Evolutionary conservation across 306 rosid species (phyloP).

Genomic region (Rosa rugosa): DNA sequence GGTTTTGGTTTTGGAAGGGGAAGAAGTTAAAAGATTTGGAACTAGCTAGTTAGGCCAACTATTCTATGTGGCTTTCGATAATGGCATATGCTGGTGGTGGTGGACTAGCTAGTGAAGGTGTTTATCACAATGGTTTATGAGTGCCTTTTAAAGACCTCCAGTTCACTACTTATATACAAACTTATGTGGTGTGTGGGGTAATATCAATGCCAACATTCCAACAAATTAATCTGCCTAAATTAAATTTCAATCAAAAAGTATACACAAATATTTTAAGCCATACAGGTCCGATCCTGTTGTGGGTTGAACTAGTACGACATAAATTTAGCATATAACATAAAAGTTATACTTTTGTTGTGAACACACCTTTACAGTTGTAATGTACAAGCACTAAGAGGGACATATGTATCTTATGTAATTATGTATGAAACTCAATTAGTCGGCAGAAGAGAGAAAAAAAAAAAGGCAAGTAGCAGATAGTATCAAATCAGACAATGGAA

Average conservation of each 20-base stretch:
- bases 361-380: constrained; percentile 38
- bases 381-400: constrained; percentile 28
- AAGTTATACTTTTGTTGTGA: constrained; percentile 6
- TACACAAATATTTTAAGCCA: not conserved
- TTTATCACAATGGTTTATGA: constrained; percentile 56
- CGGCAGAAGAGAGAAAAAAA: constrained; percentile 32
- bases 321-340: constrained; percentile 19
- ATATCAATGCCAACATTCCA: constrained; percentile 50
- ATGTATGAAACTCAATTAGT: constrained; percentile 20
- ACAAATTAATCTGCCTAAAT: constrained; percentile 42
- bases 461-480: constrained; percentile 25
- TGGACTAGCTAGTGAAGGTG: constrained; percentile 59
- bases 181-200: constrained; percentile 38
- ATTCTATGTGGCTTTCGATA: constrained; percentile 37
- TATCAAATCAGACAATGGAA: constrained; percentile 29
- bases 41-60: constrained; percentile 10
- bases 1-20: not conserved
- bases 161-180: constrained; percentile 18
- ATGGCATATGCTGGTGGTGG: constrained; percentile 40
- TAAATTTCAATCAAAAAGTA: not conserved
- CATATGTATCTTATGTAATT: not conserved
- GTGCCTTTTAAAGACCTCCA: constrained; percentile 47
- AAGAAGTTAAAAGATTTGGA: constrained; percentile 20
- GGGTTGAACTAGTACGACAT: not conserved
- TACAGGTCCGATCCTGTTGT: not conserved